Evolutionary conservation across 129 eudicot genomes (phyloP), one percentile per base, ranked within the genome.

Genomic region (Helichrysum umbraculigerum): DNA sequence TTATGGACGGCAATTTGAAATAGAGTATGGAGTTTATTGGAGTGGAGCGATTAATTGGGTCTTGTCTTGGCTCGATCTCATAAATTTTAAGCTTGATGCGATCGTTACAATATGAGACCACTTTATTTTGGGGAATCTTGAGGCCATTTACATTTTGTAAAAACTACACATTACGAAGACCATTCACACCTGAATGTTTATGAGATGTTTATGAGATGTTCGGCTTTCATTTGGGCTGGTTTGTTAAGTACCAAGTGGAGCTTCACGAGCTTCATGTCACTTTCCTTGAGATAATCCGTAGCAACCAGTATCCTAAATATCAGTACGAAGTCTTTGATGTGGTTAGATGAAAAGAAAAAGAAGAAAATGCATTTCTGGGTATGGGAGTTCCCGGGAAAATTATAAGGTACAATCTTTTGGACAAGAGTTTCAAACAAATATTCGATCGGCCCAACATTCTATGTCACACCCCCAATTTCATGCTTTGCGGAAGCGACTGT

Each of bases 121-220:
- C 12, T 44, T 59, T 84, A 80, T 73, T 73, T 80, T 12, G 83
- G 88, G 60, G 85, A 85, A 75, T 77, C 81, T 44, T 4, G 61
- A 61, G 85, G 79, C 67, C 81, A 81, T 72, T 41, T 85, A 70
- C 85, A 85, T 78, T 41, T 81, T 14, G 73, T 81, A 7, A 81
- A 9, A 8, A 7, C 7, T 70, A 30, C 32, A 30, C 32, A 3
- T 30, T 3, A 30, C 32, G 35, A 22, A 28, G 32, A 9, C 20
- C 15, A 3, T 10, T 68, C 28, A 54, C 71, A 42, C 57, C 19
- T 80, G 17, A 57, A 56, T 8, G 79, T 80, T 19, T 80, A 67
- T 61, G 84, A 66, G 65, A 74, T 80, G 80, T 41, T 42, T n/a
- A n/a, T n/a, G n/a, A 47, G 74, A 20, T 22, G 71, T 76, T 29